Evolutionary conservation across 1,284 basidiomycete genomes (phyloP).

Genomic region (Puccinia polysora): DNA sequence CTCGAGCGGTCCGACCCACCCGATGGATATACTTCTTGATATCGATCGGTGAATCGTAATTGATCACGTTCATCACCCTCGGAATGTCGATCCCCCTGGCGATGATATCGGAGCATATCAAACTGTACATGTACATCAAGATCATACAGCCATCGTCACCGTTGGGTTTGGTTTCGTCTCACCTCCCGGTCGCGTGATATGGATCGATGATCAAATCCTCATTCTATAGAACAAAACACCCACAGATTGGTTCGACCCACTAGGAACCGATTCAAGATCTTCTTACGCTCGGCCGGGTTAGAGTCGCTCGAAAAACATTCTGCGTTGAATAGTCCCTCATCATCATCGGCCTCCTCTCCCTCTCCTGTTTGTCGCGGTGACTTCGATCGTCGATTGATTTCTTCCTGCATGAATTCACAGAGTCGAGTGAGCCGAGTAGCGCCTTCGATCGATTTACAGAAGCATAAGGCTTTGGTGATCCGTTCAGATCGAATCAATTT

Average conservation of each 20-base stretch:
- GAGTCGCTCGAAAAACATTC: conserved; percentile 84
- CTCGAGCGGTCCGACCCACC: conserved; percentile 88
- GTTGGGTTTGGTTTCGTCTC: neutral
- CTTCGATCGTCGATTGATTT: conserved; percentile 26
- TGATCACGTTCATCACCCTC: conserved; percentile 83
- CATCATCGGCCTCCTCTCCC: conserved; percentile 45
- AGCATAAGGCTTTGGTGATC: conserved; percentile 73
- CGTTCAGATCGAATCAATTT: conserved; percentile 67
- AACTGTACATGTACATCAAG: too few species aligned
- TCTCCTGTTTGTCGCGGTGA: conserved; percentile 46
- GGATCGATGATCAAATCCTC: neutral
- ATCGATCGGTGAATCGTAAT: conserved; percentile 91
- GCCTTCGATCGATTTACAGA: conserved; percentile 92
- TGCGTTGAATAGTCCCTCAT: conserved; percentile 56
- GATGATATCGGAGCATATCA: conserved; percentile 91
- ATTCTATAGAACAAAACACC: conserved; percentile 48
- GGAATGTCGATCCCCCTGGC: conserved; percentile 95
- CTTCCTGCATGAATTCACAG: conserved; percentile 71
- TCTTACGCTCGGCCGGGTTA: conserved; percentile 65
- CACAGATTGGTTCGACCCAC: conserved; percentile 76
- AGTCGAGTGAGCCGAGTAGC: conserved; percentile 75
- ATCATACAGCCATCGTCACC: neutral
- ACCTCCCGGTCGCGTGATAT: neutral
- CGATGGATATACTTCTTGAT: conserved; percentile 97
- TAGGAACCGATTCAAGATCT: conserved; percentile 74